A percentile compares a stretch with the other conserved stretches of the same genome.
phyloP scores from a whole-genome alignment of 139 green algal species.

The Zygnema cylindricum region DNA sequence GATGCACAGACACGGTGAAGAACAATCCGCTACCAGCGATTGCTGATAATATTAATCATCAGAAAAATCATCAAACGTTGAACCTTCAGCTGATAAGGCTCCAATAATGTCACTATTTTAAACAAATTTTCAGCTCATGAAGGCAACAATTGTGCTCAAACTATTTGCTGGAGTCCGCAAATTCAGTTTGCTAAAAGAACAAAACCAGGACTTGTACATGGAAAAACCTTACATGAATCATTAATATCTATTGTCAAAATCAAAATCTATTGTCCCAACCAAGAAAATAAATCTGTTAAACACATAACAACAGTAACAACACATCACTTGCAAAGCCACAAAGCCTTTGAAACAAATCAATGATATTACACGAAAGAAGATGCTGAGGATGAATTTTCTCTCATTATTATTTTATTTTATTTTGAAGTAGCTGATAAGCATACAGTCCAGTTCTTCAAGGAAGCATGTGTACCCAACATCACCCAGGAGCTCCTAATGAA shows the following conservation, averaged over 20 bases:
- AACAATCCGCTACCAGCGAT: neutral
- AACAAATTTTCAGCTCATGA: neutral
- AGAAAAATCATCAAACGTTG: neutral
- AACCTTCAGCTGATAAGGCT: neutral
- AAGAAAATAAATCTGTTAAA: too few relatives aligned
- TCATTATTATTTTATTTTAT: neutral
- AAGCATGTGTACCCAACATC: too few relatives aligned
- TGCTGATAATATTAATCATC: neutral
- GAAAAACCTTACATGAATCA: neutral
- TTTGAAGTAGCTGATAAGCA: too few relatives aligned
- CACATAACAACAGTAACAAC: neutral
- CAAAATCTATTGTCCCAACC: neutral
- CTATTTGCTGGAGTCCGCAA: too few relatives aligned
- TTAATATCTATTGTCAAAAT: neutral
- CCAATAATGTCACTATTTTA: neutral
- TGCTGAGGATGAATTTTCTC: neutral
- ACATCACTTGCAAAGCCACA: neutral
- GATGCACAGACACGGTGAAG: too few relatives aligned
- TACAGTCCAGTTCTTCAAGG: too few relatives aligned
- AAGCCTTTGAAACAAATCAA: neutral
- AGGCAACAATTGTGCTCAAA: neutral
- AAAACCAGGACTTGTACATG: neutral
- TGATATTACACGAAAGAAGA: neutral
- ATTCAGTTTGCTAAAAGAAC: neutral
- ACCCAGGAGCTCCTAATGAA: conserved; percentile 19